Evolutionary conservation across 2,329 filamentous ascomycete genomes (phyloP).

Genomic region (Sarocladium brachiariae): DNA sequence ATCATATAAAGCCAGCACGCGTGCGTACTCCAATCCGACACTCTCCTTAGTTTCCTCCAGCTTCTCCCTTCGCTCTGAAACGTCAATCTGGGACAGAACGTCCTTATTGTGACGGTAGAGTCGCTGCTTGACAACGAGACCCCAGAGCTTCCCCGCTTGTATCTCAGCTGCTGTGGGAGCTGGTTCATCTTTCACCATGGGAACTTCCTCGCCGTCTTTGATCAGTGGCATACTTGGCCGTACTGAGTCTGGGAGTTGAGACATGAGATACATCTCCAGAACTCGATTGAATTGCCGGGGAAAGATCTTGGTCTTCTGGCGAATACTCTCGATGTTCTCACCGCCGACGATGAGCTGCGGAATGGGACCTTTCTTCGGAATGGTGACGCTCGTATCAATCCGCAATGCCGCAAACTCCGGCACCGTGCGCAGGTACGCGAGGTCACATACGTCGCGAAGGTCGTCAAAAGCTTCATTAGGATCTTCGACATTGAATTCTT

Average conservation of each 20-base stretch:
- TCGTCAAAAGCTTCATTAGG: slow-evolving; percentile 83
- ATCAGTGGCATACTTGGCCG: slow-evolving; percentile 48
- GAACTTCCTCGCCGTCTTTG: slow-evolving; percentile 33
- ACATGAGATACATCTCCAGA: slow-evolving; percentile 68
- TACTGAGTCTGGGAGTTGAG: slow-evolving; percentile 47
- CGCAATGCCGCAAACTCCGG: slow-evolving; percentile 51
- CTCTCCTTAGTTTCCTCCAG: slow-evolving; percentile 61
- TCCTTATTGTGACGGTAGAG: slow-evolving; percentile 71
- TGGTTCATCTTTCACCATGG: slow-evolving; percentile 9
- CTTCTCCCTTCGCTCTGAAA: slow-evolving; percentile 61
- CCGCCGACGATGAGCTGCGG: slow-evolving; percentile 52
- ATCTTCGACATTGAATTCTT: slow-evolving; percentile 88
- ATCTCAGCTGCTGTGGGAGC: slow-evolving; percentile 47
- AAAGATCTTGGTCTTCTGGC: slow-evolving; percentile 61
- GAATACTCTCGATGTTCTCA: slow-evolving; percentile 48
- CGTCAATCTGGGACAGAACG: slow-evolving; percentile 61
- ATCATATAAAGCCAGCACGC: slow-evolving; percentile 47
- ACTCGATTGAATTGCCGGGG: slow-evolving; percentile 69
- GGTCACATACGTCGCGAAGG: slow-evolving; percentile 67
- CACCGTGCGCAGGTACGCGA: slow-evolving; percentile 54
- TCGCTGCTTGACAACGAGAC: slow-evolving; percentile 67
- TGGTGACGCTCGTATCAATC: slow-evolving; percentile 43
- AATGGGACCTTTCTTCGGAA: slow-evolving; percentile 41
- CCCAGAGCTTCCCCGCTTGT: slow-evolving; percentile 63
- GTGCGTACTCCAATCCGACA: slow-evolving; percentile 68